Conservation (phyloP, 768 basidiomycete species). For the Mycena haematopus region DNA sequence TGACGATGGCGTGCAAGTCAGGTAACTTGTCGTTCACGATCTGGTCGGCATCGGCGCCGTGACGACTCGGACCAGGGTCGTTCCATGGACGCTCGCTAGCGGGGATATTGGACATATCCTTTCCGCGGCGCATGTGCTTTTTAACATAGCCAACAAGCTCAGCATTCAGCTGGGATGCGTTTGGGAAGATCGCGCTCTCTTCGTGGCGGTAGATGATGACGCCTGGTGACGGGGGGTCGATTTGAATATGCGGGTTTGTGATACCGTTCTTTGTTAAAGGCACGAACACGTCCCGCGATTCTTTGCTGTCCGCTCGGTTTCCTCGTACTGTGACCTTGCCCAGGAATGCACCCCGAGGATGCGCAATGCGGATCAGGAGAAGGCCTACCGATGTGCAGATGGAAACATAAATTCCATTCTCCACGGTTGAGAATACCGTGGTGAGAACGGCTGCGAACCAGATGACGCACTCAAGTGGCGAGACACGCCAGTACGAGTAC, state of each 20-base stretch:
- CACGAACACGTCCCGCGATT: slow-evolving; percentile 80
- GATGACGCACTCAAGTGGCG: slow-evolving; percentile 91
- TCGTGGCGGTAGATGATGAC: slow-evolving; percentile 91
- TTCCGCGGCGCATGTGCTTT: slow-evolving; percentile 74
- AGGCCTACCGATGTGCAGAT: slow-evolving; percentile 81
- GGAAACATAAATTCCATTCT: slow-evolving; percentile 90
- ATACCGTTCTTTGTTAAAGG: slow-evolving; percentile 70
- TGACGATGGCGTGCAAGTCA: slow-evolving; percentile 80
- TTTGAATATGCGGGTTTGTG: slow-evolving; percentile 71
- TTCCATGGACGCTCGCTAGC: slow-evolving; percentile 91
- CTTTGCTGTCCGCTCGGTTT: slow-evolving; percentile 42
- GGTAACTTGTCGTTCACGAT: slow-evolving; percentile 63
- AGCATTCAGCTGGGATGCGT: slow-evolving; percentile 71
- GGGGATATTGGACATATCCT: slow-evolving; percentile 68
- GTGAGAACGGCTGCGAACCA: slow-evolving; percentile 87
- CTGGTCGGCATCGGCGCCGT: slow-evolving; percentile 53
- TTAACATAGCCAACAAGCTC: slow-evolving; percentile 84
- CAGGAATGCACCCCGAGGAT: slow-evolving; percentile 89
- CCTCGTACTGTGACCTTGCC: slow-evolving; percentile 76
- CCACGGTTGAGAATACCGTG: slow-evolving; percentile 93
- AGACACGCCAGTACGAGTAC: slow-evolving; percentile 92
- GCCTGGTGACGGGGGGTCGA: slow-evolving; percentile 83
- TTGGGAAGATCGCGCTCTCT: slow-evolving; percentile 89
- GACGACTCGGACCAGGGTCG: slow-evolving; percentile 76
- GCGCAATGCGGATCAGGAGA: slow-evolving; percentile 84